phyloP scores from a whole-genome alignment of 2,329 filamentous ascomycete genomes.

The Calonectria pauciramosa region DNA sequence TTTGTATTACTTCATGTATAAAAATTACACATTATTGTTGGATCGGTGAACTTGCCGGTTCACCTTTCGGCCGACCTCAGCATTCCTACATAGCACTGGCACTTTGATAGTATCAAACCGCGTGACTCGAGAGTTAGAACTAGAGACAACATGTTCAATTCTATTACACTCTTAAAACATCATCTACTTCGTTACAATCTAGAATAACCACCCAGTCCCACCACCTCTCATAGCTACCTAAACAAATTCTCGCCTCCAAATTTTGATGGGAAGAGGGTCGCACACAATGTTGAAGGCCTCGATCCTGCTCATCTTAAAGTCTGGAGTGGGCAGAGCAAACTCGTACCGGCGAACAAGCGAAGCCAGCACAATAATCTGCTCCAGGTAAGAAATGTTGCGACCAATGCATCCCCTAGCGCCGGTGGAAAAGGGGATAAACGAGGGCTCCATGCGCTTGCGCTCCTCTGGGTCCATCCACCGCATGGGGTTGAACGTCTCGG shows the following conservation, averaged over 20 bases:
- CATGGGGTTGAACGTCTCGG: slow-evolving; percentile 54
- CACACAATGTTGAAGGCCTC: slow-evolving; percentile 33
- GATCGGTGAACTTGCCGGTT: not conserved
- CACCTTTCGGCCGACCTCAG: not conserved
- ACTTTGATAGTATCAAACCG: not conserved
- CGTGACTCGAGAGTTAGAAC: not conserved
- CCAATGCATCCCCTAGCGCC: slow-evolving; percentile 57
- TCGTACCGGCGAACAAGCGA: slow-evolving; percentile 57
- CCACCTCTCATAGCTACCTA: too few relatives aligned
- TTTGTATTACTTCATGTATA: not conserved
- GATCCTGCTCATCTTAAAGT: slow-evolving; percentile 23
- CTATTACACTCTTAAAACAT: not conserved
- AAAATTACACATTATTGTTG: not conserved
- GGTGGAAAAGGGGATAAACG: slow-evolving; percentile 55
- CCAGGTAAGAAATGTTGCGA: slow-evolving; percentile 53
- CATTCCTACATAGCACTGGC: not conserved
- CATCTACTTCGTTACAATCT: not conserved
- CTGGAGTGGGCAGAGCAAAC: slow-evolving; percentile 43
- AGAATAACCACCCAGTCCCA: too few relatives aligned
- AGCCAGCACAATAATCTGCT: slow-evolving; percentile 59
- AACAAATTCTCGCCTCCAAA: slow-evolving; percentile 27
- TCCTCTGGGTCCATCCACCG: slow-evolving; percentile 52
- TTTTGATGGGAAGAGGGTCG: slow-evolving; percentile 27
- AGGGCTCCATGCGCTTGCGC: slow-evolving; percentile 49
- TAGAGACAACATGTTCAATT: not conserved